Conservation (phyloP, 2,329 filamentous ascomycete species). For the Lasiodiplodia hormozganensis region DNA sequence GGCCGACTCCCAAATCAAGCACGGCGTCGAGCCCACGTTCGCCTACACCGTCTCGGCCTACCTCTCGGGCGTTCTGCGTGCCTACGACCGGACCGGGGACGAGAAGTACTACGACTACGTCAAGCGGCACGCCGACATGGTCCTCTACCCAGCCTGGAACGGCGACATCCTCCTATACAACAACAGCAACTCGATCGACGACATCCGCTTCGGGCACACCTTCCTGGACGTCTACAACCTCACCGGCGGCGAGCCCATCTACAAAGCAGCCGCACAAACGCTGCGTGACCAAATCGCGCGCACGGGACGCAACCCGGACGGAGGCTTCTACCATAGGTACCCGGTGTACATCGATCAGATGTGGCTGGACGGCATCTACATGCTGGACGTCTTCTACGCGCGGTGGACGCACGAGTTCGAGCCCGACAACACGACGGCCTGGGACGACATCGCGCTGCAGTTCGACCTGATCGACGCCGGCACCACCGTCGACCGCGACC, state of each 20-base stretch:
- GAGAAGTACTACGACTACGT: constrained; percentile 59
- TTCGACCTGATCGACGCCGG: constrained; percentile 47
- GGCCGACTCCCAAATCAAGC: constrained; percentile 56
- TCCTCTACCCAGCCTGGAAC: constrained; percentile 52
- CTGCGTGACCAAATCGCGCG: constrained; percentile 57
- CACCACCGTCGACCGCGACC: constrained; percentile 42
- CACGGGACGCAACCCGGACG: constrained; percentile 58
- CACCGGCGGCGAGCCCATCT: constrained; percentile 54
- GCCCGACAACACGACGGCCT: constrained; percentile 48
- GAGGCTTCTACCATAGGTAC: constrained; percentile 61
- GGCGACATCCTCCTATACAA: constrained; percentile 44
- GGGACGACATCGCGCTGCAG: constrained; percentile 50
- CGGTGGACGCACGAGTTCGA: constrained; percentile 49
- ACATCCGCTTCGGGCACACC: constrained; percentile 62
- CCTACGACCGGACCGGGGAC: constrained; percentile 54
- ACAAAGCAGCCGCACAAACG: constrained; percentile 56
- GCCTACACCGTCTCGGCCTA: constrained; percentile 56
- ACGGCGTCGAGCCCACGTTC: constrained; percentile 48
- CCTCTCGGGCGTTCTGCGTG: constrained; percentile 57
- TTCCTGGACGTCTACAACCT: constrained; percentile 56
- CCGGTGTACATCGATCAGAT: constrained; percentile 26
- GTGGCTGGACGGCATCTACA: constrained; percentile 62
- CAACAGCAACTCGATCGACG: constrained; percentile 50
- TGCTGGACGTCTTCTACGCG: constrained; percentile 49
- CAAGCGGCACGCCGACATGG: constrained; percentile 54